phyloP scores from a whole-genome alignment of 148 eudicot species.

The Arctostaphylos glauca region DNA sequence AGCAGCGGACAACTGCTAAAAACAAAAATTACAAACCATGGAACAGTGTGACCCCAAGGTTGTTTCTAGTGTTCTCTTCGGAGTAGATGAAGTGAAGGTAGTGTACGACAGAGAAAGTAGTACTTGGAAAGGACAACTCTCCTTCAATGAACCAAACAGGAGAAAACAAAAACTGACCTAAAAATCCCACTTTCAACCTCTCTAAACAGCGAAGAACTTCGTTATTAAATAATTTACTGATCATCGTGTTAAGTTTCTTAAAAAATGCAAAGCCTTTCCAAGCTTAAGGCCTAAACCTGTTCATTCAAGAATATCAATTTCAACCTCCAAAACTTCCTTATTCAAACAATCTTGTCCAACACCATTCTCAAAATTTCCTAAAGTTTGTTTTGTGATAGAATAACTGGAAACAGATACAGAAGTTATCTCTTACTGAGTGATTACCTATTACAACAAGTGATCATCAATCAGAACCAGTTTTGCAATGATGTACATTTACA shows the following conservation, averaged over 20 bases:
- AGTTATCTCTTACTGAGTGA: not conserved
- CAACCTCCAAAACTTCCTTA: no score
- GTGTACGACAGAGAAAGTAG: not conserved
- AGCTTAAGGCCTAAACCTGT: no score
- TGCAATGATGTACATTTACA: no score
- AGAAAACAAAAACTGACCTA: not conserved
- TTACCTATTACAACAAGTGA: not conserved
- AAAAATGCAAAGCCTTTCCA: no score
- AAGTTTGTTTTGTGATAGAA: no score
- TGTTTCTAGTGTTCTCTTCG: not conserved
- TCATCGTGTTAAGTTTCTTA: no score
- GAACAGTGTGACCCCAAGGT: not conserved
- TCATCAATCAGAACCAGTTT: no score
- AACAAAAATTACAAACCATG: not conserved
- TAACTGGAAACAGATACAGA: no score
- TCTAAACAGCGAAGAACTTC: no score
- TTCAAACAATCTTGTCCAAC: no score
- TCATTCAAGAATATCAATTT: not conserved
- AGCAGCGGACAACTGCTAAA: not conserved
- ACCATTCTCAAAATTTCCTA: no score
- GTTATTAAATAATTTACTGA: no score
- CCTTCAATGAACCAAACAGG: not conserved
- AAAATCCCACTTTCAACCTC: not conserved
- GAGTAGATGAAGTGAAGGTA: not conserved
- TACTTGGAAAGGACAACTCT: not conserved